A percentile compares a stretch with the other conserved stretches of the same genome.
Evolutionary conservation across 129 eudicot genomes (phyloP).

Genomic region (Apium graveolens): DNA sequence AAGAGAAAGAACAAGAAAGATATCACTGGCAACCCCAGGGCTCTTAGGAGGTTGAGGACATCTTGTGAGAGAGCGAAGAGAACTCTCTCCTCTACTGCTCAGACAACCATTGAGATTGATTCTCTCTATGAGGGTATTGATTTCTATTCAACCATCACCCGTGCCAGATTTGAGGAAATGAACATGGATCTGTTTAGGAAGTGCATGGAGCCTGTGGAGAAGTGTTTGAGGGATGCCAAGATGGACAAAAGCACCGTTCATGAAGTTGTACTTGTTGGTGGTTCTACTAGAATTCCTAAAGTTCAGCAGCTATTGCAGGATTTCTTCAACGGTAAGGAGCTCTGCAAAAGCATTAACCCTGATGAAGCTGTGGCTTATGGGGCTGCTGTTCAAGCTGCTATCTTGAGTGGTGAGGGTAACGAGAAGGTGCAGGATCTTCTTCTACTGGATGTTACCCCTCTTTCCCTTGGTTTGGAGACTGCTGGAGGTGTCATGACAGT

Average conservation of each 20-base stretch:
- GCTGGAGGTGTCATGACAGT: slow-evolving; percentile 38
- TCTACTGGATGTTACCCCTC: slow-evolving; percentile 29
- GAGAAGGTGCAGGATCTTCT: slow-evolving; percentile 29
- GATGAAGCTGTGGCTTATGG: slow-evolving; percentile 37
- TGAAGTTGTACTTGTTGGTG: slow-evolving; percentile 37
- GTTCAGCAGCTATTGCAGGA: slow-evolving; percentile 32
- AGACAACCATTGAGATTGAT: slow-evolving; percentile 28
- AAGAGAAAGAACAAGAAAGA: slow-evolving; percentile 21
- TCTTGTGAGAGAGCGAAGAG: slow-evolving; percentile 22
- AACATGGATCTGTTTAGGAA: slow-evolving; percentile 37
- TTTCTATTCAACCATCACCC: slow-evolving; percentile 33
- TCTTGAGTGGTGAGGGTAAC: slow-evolving; percentile 32
- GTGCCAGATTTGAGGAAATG: slow-evolving; percentile 33
- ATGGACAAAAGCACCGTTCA: slow-evolving; percentile 30
- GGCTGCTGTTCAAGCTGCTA: slow-evolving; percentile 32
- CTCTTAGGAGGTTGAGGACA: slow-evolving; percentile 20
- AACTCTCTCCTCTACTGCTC: slow-evolving; percentile 26
- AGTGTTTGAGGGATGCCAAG: slow-evolving; percentile 36
- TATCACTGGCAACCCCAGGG: slow-evolving; percentile 13
- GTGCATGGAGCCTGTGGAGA: slow-evolving; percentile 37
- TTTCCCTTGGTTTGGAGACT: slow-evolving; percentile 30
- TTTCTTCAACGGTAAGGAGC: slow-evolving; percentile 39
- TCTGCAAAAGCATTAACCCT: slow-evolving; percentile 35
- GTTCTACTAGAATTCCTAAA: slow-evolving; percentile 32
- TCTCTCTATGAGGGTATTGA: slow-evolving; percentile 32